These are phyloP conservation scores for Penicillium sclerotigenum DNA, from an alignment of 2,329 filamentous ascomycete species.

Conservation along the genomic window DNA sequence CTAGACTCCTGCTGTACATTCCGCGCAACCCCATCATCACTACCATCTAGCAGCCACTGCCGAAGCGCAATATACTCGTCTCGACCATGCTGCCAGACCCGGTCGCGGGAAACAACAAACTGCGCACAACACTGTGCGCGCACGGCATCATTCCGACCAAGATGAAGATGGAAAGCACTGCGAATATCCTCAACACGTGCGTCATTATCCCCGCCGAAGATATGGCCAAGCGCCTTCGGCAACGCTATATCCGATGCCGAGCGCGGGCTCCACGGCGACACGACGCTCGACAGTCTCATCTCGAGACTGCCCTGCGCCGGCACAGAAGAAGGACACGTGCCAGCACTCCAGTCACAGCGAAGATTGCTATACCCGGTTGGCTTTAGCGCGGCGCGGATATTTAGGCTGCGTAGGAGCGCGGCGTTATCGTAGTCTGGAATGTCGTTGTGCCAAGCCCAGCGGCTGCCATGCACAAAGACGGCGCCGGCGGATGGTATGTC, in stretches of 20 bases:
- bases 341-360: conserved; percentile 51
- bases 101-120: conserved; percentile 51
- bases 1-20: conserved; percentile 9
- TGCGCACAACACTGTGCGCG: conserved; percentile 56
- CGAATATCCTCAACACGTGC: conserved; percentile 26
- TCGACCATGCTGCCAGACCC: conserved; percentile 48
- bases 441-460: conserved; percentile 49
- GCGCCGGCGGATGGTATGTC: conserved; percentile 38
- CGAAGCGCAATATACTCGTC: conserved; percentile 53
- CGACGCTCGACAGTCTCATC: conserved; percentile 35
- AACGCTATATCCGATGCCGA: conserved; percentile 40
- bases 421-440: conserved; percentile 46
- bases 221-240: conserved; percentile 31
- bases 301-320: conserved; percentile 44
- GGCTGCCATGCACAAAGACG: conserved; percentile 46
- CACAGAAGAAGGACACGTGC: conserved; percentile 37
- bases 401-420: conserved; percentile 38
- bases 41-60: conserved; percentile 52
- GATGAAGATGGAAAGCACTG: conserved; percentile 16
- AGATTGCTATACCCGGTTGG: conserved; percentile 48
- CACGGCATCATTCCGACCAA: conserved; percentile 45
- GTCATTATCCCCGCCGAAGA: conserved; percentile 39
- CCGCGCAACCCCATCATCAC: conserved; percentile 3
- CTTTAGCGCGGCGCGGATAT: conserved; percentile 40
- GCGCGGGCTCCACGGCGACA: conserved; percentile 46